These are phyloP conservation scores for Spathaspora hagerdaliae DNA, from an alignment of 805 yeast genomes.

Conservation along the genomic window DNA sequence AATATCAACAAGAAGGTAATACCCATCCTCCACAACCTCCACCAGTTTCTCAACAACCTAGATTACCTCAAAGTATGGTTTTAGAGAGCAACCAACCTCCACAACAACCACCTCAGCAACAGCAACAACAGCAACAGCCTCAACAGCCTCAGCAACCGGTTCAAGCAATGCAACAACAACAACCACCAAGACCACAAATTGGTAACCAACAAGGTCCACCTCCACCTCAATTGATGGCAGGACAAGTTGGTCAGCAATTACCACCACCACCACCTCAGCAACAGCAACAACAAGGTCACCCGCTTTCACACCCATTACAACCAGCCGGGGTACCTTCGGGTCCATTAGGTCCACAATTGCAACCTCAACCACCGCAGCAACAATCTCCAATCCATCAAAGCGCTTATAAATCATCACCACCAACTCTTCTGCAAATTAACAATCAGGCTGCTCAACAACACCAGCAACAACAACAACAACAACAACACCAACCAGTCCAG, in stretches of 20 bases:
- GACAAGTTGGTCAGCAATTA: slow-evolving; percentile 1
- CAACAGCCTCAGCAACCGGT: slow-evolving; percentile 5
- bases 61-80: slow-evolving; percentile 62
- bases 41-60: slow-evolving; percentile 60
- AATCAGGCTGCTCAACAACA: slow-evolving; percentile 2
- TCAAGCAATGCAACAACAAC: slow-evolving; percentile 3
- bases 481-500: slow-evolving; percentile 1
- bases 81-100: slow-evolving; percentile 41
- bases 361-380: slow-evolving; percentile 11
- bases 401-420: slow-evolving; percentile 9
- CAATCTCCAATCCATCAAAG: slow-evolving; percentile 12
- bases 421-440: slow-evolving; percentile 3
- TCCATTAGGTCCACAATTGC: slow-evolving; percentile 6
- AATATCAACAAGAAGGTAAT: slow-evolving; percentile 67
- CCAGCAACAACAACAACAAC: slow-evolving; percentile 5
- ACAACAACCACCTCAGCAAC: slow-evolving; percentile 17
- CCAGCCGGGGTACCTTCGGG: not conserved
- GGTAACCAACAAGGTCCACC: slow-evolving; percentile 9
- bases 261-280: slow-evolving; percentile 8
- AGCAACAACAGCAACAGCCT: slow-evolving; percentile 5
- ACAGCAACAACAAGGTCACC: slow-evolving; percentile 7
- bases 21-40: slow-evolving; percentile 63
- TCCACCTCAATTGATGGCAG: slow-evolving; percentile 3
- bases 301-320: slow-evolving; percentile 4
- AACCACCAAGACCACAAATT: not conserved